These are phyloP conservation scores for Halophytophthora polymorphica DNA, from an alignment of 352 stramenopile genomes.

Conservation along the genomic window DNA sequence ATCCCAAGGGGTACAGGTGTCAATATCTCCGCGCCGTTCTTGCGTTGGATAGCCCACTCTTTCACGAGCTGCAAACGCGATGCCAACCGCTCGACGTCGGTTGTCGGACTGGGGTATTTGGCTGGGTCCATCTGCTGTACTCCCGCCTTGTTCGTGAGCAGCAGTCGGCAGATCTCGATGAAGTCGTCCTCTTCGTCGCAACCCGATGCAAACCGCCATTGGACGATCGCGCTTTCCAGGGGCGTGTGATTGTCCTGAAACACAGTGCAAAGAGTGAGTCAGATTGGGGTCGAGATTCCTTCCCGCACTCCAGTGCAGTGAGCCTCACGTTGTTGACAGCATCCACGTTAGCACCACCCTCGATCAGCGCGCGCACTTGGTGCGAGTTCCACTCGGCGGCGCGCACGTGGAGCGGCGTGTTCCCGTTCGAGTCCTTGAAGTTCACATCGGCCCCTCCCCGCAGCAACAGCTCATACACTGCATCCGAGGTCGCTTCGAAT, in stretches of 20 bases:
- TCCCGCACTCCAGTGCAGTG: no score
- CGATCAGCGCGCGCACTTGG: slow-evolving; percentile 17
- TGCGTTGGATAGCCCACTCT: slow-evolving; percentile 17
- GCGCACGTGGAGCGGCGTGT: slow-evolving; percentile 22
- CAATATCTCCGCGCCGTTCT: slow-evolving; percentile 13
- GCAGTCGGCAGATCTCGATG: slow-evolving; percentile 23
- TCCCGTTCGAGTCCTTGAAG: slow-evolving; percentile 15
- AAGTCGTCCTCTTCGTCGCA: slow-evolving; percentile 23
- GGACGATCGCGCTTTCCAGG: slow-evolving; percentile 12
- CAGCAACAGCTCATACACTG: slow-evolving; percentile 15
- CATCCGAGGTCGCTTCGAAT: slow-evolving; percentile 23
- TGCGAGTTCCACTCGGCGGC: slow-evolving; percentile 19
- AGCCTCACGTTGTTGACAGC: slow-evolving; percentile 14
- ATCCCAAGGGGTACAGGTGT: slow-evolving; percentile 23
- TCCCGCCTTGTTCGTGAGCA: slow-evolving; percentile 22
- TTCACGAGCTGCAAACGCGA: slow-evolving; percentile 19
- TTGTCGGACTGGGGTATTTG: slow-evolving; percentile 1
- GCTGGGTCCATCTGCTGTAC: not conserved
- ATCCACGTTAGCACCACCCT: slow-evolving; percentile 22
- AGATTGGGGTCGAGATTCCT: not conserved
- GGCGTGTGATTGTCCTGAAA: slow-evolving; percentile 19
- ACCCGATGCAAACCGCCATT: slow-evolving; percentile 15
- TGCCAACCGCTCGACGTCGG: slow-evolving; percentile 6
- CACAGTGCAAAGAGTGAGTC: not conserved
- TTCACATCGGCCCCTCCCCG: slow-evolving; percentile 21